These are phyloP conservation scores for Knufia petricola DNA, from an alignment of 2,329 filamentous ascomycete species.

Conservation along the genomic window DNA sequence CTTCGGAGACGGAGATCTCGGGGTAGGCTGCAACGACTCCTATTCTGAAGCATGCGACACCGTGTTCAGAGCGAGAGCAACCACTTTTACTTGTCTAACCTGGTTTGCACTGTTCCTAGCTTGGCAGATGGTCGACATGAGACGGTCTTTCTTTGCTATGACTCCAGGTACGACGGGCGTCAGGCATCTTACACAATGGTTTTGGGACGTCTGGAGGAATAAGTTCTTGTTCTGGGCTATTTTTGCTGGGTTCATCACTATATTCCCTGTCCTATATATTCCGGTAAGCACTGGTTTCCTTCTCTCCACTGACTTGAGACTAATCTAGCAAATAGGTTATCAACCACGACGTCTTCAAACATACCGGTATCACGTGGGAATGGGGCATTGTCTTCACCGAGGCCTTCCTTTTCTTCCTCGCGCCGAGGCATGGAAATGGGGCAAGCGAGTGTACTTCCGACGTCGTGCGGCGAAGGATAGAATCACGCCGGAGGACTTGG, in stretches of 20 bases:
- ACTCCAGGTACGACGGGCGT: slow-evolving; percentile 47
- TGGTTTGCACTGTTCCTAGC: slow-evolving; percentile 70
- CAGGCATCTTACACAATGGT: slow-evolving; percentile 55
- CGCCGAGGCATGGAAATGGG: slow-evolving; percentile 58
- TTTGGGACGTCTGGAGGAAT: slow-evolving; percentile 60
- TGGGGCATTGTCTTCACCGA: slow-evolving; percentile 59
- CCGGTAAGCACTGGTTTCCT: slow-evolving; percentile 35
- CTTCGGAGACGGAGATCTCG: slow-evolving; percentile 52
- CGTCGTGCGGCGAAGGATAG: slow-evolving; percentile 16
- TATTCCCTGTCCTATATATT: slow-evolving; percentile 57
- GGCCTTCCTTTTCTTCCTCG: slow-evolving; percentile 51
- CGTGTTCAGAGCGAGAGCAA: slow-evolving; percentile 62
- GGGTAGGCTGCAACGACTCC: slow-evolving; percentile 49
- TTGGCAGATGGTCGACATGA: slow-evolving; percentile 68
- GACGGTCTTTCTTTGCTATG: slow-evolving; percentile 66
- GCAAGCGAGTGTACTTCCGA: slow-evolving; percentile 49
- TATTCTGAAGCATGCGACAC: slow-evolving; percentile 48
- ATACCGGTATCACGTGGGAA: slow-evolving; percentile 57
- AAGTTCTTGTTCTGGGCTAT: slow-evolving; percentile 61
- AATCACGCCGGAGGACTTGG: slow-evolving; percentile 16
- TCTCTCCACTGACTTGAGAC: background rate
- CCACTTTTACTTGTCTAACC: slow-evolving; percentile 63
- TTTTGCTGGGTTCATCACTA: slow-evolving; percentile 45
- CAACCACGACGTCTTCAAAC: slow-evolving; percentile 56
- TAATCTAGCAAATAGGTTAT: slow-evolving; percentile 33